phyloP scores from a whole-genome alignment of 768 basidiomycete genomes.

The Clathrus columnatus region DNA sequence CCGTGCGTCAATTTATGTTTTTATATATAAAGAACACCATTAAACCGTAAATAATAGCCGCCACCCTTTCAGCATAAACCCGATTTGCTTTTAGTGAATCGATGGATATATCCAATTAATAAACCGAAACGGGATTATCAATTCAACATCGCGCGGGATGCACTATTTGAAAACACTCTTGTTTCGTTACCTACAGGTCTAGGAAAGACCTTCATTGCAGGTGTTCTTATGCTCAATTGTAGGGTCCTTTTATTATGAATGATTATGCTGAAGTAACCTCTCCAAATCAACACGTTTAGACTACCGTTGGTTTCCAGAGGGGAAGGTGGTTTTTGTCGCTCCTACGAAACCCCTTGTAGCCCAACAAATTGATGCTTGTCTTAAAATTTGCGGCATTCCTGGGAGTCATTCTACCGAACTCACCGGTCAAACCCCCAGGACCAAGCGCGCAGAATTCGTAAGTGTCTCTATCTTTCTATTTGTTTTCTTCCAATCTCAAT shows the following conservation, averaged over 20 bases:
- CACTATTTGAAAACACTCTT: conserved; percentile 86
- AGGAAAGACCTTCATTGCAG: conserved; percentile 97
- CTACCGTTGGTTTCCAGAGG: conserved; percentile 88
- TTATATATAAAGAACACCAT: background rate
- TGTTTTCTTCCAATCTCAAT: conserved; percentile 12
- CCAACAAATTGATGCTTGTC: conserved; percentile 92
- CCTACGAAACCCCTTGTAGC: conserved; percentile 94
- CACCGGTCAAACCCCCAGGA: conserved; percentile 61
- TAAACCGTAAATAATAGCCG: conserved; percentile 34
- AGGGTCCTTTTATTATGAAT: conserved; percentile 18
- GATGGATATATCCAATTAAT: conserved; percentile 91
- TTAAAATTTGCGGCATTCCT: conserved; percentile 88
- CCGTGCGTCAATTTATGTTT: background rate
- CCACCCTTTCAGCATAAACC: conserved; percentile 69
- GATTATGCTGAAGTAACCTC: background rate
- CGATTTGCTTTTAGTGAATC: conserved; percentile 70
- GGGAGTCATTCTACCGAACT: conserved; percentile 77
- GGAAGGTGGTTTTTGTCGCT: conserved; percentile 90
- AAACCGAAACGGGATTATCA: conserved; percentile 87
- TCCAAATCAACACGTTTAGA: conserved; percentile 32
- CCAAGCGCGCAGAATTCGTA: conserved; percentile 52
- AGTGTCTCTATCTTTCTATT: conserved; percentile 19
- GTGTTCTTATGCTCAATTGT: conserved; percentile 96
- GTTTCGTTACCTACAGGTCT: conserved; percentile 93
- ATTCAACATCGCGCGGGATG: conserved; percentile 80